Evolutionary conservation across 441 rosid genomes (phyloP).

Genomic region (California macrophylla): DNA sequence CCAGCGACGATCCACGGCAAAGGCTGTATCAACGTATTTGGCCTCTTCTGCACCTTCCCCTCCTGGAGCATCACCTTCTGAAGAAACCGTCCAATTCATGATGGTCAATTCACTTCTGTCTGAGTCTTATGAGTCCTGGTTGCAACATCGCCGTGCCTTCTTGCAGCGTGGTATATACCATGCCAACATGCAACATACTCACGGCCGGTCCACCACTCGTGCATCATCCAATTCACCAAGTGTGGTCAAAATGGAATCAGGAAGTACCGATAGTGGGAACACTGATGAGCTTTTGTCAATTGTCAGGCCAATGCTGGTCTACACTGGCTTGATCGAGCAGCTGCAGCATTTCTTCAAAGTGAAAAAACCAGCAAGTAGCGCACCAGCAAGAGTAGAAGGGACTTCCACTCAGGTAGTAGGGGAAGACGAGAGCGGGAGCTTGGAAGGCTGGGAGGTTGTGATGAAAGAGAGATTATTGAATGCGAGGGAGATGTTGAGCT

Average conservation of each 20-base stretch:
- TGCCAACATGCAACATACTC: conserved; percentile 88
- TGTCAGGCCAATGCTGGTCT: conserved; percentile 82
- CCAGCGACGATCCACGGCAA: conserved; percentile 74
- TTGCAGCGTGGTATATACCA: conserved; percentile 91
- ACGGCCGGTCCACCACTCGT: conserved; percentile 51
- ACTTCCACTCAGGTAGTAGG: conserved; percentile 28
- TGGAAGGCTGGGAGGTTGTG: conserved; percentile 76
- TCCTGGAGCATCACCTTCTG: conserved; percentile 51
- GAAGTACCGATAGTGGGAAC: conserved; percentile 35
- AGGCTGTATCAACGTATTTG: conserved; percentile 64
- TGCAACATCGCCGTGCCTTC: conserved; percentile 81
- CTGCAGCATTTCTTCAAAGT: conserved; percentile 76
- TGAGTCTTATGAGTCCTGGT: conserved; percentile 90
- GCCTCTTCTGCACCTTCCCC: conserved; percentile 43
- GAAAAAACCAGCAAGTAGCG: conserved; percentile 35
- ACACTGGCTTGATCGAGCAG: conserved; percentile 93
- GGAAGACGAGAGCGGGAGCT: conserved; percentile 39
- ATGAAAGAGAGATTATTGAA: conserved; percentile 77
- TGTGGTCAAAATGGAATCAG: conserved; percentile 36
- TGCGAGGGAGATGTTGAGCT: conserved; percentile 75
- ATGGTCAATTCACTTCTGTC: conserved; percentile 97
- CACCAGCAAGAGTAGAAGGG: conserved; percentile 37
- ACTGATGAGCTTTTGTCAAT: conserved; percentile 57
- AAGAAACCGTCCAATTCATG: conserved; percentile 97
- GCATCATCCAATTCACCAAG: conserved; percentile 26